A percentile compares a stretch with the other conserved stretches of the same genome.
Conservation (phyloP, 2,329 filamentous ascomycete genomes). For the Venturia effusa region DNA sequence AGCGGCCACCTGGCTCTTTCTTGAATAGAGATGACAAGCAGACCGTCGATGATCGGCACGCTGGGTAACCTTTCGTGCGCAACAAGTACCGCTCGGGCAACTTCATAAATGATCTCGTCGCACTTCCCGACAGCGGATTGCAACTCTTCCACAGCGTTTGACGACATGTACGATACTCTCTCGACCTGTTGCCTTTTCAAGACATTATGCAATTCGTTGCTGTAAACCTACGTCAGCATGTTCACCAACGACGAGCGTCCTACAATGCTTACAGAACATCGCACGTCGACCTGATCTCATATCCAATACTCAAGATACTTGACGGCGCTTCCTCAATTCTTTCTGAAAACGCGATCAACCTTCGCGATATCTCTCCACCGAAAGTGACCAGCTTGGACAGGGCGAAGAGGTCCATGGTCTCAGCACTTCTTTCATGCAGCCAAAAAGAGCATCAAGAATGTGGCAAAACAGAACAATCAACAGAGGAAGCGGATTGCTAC, state of each 20-base stretch:
- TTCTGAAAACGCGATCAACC: not conserved
- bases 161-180: not conserved
- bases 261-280: not conserved
- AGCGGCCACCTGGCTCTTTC: conserved; percentile 3
- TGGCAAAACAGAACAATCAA: not conserved
- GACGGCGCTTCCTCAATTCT: conserved; percentile 2
- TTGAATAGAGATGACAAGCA: conserved; percentile 1
- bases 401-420: conserved; percentile 2
- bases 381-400: conserved; percentile 3
- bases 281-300: conserved; percentile 9
- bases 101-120: conserved; percentile 6
- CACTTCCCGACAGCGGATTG: not conserved
- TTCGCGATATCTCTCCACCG: conserved; percentile 4
- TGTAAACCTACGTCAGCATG: not conserved
- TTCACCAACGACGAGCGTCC: not conserved
- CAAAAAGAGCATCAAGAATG: not conserved
- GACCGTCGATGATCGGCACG: not conserved
- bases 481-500: not conserved
- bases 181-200: conserved; percentile 4
- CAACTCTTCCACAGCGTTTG: conserved; percentile 1
- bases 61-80: not conserved
- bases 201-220: conserved; percentile 5
- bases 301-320: conserved; percentile 3
- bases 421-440: not conserved
- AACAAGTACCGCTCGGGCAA: not conserved